These are phyloP conservation scores for Ceratocystis lukuohia DNA, from an alignment of 2,329 filamentous ascomycete species.

Conservation along the genomic window DNA sequence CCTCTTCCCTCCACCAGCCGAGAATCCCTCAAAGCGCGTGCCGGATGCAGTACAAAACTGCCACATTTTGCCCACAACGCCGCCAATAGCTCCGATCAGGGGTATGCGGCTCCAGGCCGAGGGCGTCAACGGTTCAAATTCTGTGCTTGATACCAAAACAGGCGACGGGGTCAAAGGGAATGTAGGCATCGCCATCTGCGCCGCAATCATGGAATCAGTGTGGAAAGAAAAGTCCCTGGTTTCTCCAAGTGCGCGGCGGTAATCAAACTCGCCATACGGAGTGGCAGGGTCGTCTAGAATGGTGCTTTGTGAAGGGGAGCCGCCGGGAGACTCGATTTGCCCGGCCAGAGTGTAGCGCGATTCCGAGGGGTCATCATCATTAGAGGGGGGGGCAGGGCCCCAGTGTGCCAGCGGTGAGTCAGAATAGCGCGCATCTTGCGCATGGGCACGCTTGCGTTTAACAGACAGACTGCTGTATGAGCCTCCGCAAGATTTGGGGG, in stretches of 20 bases:
- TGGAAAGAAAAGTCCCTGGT: slow-evolving; percentile 24
- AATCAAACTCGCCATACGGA: slow-evolving; percentile 44
- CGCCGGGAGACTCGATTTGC: slow-evolving; percentile 32
- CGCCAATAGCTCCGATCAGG: slow-evolving; percentile 45
- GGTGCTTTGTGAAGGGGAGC: slow-evolving; percentile 16
- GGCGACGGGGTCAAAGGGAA: background rate
- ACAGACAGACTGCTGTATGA: background rate
- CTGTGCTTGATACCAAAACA: background rate
- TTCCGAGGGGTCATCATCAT: slow-evolving; percentile 7
- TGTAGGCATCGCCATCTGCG: background rate
- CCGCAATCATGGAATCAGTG: background rate
- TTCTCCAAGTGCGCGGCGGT: slow-evolving; percentile 38
- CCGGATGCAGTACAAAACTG: slow-evolving; percentile 59
- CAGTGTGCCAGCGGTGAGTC: background rate
- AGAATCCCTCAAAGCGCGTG: slow-evolving; percentile 63
- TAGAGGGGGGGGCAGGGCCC: background rate
- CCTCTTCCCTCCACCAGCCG: slow-evolving; percentile 65
- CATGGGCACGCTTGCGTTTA: slow-evolving; percentile 11
- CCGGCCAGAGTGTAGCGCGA: slow-evolving; percentile 33
- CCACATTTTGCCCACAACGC: slow-evolving; percentile 65
- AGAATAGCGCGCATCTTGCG: background rate
- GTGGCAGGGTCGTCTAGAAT: slow-evolving; percentile 29
- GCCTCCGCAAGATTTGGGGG: background rate
- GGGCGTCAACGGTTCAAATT: background rate
- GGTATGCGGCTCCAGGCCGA: slow-evolving; percentile 39